Conservation (phyloP, 805 yeast genomes). For the Suhomyces sp. region DNA sequence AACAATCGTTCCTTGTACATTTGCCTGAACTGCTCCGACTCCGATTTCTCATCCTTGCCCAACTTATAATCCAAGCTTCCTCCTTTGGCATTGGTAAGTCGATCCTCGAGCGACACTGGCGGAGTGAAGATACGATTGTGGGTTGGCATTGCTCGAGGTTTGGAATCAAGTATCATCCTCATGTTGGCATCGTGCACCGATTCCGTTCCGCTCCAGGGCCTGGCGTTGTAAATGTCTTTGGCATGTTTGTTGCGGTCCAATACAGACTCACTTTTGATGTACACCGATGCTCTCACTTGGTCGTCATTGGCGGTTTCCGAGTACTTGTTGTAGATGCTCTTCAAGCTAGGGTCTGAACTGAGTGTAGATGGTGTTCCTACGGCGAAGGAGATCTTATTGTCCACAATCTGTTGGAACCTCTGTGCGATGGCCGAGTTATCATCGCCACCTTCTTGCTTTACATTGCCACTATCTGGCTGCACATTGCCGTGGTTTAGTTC, state of each 20-base stretch:
- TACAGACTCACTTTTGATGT: constrained; percentile 31
- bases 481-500: not conserved
- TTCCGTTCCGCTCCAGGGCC: constrained; percentile 64
- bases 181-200: constrained; percentile 41
- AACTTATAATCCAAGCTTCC: constrained; percentile 61
- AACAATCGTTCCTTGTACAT: constrained; percentile 61
- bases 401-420: constrained; percentile 34
- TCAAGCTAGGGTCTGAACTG: constrained; percentile 17
- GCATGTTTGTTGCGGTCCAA: constrained; percentile 30
- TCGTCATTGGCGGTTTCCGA: constrained; percentile 4
- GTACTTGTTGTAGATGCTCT: constrained; percentile 14
- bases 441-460: not conserved
- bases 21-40: constrained; percentile 51
- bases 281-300: constrained; percentile 10
- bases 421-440: constrained; percentile 26
- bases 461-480: not conserved
- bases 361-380: constrained; percentile 13
- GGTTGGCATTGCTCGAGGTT: constrained; percentile 36
- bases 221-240: constrained; percentile 34
- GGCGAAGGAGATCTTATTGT: constrained; percentile 20
- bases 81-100: constrained; percentile 63
- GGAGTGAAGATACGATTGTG: constrained; percentile 17
- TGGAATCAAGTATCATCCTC: constrained; percentile 54
- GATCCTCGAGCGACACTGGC: constrained; percentile 25
- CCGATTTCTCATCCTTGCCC: constrained; percentile 14